Evolutionary conservation across 2,329 filamentous ascomycete genomes (phyloP).

Genomic region (Colletotrichum godetiae): DNA sequence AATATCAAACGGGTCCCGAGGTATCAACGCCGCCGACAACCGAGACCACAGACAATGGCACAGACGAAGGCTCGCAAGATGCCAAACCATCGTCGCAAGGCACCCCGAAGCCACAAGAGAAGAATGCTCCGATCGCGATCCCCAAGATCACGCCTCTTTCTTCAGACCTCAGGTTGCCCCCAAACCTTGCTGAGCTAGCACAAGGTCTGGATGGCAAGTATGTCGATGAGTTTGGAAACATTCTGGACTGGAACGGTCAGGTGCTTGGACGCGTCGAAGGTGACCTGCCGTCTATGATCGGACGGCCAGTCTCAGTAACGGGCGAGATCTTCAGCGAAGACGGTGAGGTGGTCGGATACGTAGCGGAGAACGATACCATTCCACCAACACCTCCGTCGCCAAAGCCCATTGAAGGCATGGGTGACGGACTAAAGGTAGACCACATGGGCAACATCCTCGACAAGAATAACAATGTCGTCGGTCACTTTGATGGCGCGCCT

Average conservation of each 20-base stretch:
- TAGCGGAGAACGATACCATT: constrained; percentile 53
- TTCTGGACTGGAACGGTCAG: constrained; percentile 60
- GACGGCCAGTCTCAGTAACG: constrained; percentile 55
- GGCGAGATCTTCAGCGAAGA: constrained; percentile 59
- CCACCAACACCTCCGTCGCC: constrained; percentile 38
- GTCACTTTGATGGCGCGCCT: constrained; percentile 53
- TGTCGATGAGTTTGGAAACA: constrained; percentile 66
- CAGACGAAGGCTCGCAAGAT: constrained; percentile 16
- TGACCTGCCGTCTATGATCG: constrained; percentile 66
- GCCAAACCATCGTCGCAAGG: constrained; percentile 4
- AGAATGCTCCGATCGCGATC: constrained; percentile 46
- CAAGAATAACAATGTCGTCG: constrained; percentile 56
- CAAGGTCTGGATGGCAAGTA: constrained; percentile 57
- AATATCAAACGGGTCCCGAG: constrained; percentile 17
- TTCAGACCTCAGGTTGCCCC: constrained; percentile 43
- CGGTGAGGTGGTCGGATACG: constrained; percentile 57
- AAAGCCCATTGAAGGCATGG: constrained; percentile 47
- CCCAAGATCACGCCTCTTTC: constrained; percentile 55
- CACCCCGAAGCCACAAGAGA: constrained; percentile 15
- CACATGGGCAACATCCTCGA: constrained; percentile 59
- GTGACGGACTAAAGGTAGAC: constrained; percentile 55
- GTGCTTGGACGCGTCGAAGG: constrained; percentile 64
- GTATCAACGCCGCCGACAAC: constrained; percentile 2
- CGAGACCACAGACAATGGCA: constrained; percentile 20
- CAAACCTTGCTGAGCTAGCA: constrained; percentile 48